Evolutionary conservation across 257 asterid genomes (phyloP), one percentile per base, ranked within the genome.

Genomic region (Jasminum sambac): DNA sequence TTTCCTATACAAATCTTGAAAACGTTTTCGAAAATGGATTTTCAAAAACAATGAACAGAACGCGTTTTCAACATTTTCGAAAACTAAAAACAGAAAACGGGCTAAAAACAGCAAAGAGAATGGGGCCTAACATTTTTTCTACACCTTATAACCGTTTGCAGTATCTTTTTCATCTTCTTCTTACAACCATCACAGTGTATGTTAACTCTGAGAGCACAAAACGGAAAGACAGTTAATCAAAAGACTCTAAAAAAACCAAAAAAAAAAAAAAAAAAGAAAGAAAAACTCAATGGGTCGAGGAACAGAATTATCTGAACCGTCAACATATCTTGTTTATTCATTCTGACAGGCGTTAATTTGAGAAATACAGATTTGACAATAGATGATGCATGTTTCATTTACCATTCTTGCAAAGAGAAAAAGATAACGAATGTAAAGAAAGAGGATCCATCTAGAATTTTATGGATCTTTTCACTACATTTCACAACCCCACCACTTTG

Each of bases 161-260:
- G 69, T 78, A 64, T 81, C 85, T 86, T 86, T 19, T 75, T 81
- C 70, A 86, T 83, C 79, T 88, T 88, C 17, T 86, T 80, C 75
- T 75, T 78, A 74, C 95, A 88, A 6, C 95, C 95, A 24, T 86
- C 92, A 72, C 95, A 88, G 81, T 88, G 89, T 77, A 88, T 81
- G 44, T 77, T 74, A 76, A 88, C 95, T 70, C 82, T 83, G 25
- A 88, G 82, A 76, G 64, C 86, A 83, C 89, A 78, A 30, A 30
- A 30, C 1, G 2, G 36, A 30, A 4, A 30, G 4, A 30, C 85
- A 79, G 41, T 39, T 24, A 62, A 40, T 70, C 24, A 14, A n/a
- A n/a, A n/a, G n/a, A n/a, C n/a, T n/a, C n/a, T n/a, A n/a, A n/a
- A 0, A 5, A 23, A 13, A 24, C 5, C 11, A 11, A 48, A 36